Conservation (phyloP, 1,284 basidiomycete species). For the Pseudozyma sp. region DNA sequence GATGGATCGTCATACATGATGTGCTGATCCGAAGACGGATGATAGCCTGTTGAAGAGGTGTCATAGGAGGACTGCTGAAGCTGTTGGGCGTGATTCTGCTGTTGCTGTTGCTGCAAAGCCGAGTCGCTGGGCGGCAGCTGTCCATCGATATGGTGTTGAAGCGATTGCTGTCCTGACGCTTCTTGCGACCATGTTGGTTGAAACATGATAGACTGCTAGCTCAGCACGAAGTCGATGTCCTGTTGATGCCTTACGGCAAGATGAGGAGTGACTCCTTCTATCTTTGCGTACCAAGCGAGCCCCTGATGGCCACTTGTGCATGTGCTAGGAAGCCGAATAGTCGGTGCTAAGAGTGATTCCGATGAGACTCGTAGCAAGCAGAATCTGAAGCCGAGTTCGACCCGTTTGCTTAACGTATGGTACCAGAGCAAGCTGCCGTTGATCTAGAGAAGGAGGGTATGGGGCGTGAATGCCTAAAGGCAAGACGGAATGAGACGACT, state of each 20-base stretch:
- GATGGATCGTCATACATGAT: slow-evolving; percentile 18
- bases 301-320: too few relatives aligned
- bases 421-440: background rate
- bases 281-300: too few relatives aligned
- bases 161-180: slow-evolving; percentile 18
- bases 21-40: slow-evolving; percentile 7
- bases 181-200: slow-evolving; percentile 48
- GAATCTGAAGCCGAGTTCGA: too few relatives aligned
- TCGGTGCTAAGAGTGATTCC: too few relatives aligned
- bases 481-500: background rate
- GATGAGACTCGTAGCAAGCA: too few relatives aligned
- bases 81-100: slow-evolving; percentile 4
- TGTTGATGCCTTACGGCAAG: background rate
- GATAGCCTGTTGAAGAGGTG: slow-evolving; percentile 6
- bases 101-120: slow-evolving; percentile 13
- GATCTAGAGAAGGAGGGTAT: slow-evolving; percentile 1
- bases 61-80: slow-evolving; percentile 17
- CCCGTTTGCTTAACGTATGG: background rate
- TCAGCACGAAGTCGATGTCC: background rate
- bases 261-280: background rate
- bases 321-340: too few relatives aligned
- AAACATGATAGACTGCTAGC: slow-evolving; percentile 28
- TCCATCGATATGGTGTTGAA: slow-evolving; percentile 10
- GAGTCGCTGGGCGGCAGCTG: slow-evolving; percentile 6
- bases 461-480: slow-evolving; percentile 6